Evolutionary conservation across 805 yeast species (phyloP).

Genomic region (Candida sakaeoensis): DNA sequence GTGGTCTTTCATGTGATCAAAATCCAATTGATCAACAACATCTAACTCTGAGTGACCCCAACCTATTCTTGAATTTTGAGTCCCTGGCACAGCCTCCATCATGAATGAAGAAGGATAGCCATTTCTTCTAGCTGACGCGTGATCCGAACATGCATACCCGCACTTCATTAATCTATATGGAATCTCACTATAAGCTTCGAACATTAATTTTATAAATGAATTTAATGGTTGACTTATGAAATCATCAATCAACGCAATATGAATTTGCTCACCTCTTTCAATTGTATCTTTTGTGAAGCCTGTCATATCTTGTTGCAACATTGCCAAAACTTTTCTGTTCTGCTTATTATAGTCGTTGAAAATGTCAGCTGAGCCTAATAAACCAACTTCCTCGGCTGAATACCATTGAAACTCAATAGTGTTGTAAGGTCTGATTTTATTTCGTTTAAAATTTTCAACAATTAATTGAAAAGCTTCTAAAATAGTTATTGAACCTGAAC

Average conservation of each 20-base stretch:
- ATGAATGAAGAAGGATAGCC: slow-evolving; percentile 85
- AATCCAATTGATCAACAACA: slow-evolving; percentile 73
- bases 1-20: slow-evolving; percentile 77
- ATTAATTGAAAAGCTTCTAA: slow-evolving; percentile 69
- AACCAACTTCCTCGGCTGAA: slow-evolving; percentile 91
- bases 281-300: slow-evolving; percentile 59
- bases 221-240: slow-evolving; percentile 54
- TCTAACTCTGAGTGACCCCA: slow-evolving; percentile 75
- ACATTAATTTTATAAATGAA: slow-evolving; percentile 55
- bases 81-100: slow-evolving; percentile 66
- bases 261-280: slow-evolving; percentile 50
- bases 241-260: slow-evolving; percentile 78
- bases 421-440: slow-evolving; percentile 51
- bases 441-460: slow-evolving; percentile 27
- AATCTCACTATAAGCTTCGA: slow-evolving; percentile 59
- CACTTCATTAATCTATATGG: slow-evolving; percentile 74
- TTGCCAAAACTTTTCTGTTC: slow-evolving; percentile 57
- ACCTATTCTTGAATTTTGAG: slow-evolving; percentile 42
- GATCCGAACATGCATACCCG: slow-evolving; percentile 95
- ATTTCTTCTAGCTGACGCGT: slow-evolving; percentile 73
- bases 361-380: slow-evolving; percentile 79
- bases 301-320: slow-evolving; percentile 95
- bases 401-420: slow-evolving; percentile 90
- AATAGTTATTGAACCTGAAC: slow-evolving; percentile 77
- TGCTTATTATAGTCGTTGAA: slow-evolving; percentile 48